These are phyloP conservation scores for Spergularia bocconei DNA, from an alignment of 148 eudicot species.

Conservation along the genomic window DNA sequence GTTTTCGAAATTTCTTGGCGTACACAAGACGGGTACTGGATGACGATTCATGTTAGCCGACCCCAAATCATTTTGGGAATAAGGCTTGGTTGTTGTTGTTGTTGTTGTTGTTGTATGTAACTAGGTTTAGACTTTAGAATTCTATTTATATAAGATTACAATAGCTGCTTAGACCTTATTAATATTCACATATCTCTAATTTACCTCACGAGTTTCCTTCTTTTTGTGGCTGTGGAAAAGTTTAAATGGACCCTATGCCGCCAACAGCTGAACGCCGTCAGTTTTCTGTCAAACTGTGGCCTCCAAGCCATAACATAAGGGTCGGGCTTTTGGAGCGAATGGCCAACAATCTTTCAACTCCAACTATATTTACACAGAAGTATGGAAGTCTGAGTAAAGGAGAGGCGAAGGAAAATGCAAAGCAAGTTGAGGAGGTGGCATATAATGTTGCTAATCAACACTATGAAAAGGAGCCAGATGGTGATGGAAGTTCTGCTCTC, in stretches of 20 bases:
- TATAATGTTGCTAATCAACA: slow-evolving; percentile 56
- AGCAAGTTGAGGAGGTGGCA: slow-evolving; percentile 59
- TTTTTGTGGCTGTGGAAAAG: too few species aligned
- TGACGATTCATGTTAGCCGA: too few species aligned
- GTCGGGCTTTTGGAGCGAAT: slow-evolving; percentile 63
- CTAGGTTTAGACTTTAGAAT: too few species aligned
- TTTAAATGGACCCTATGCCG: slow-evolving; percentile 45
- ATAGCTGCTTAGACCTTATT: too few species aligned
- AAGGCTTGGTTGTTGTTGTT: too few species aligned
- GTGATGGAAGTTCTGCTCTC: slow-evolving; percentile 81
- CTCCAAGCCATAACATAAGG: slow-evolving; percentile 70
- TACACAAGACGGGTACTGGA: too few species aligned
- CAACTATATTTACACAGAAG: slow-evolving; percentile 67
- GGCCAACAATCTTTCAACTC: slow-evolving; percentile 62
- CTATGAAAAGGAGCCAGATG: slow-evolving; percentile 78
- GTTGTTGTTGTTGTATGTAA: too few species aligned
- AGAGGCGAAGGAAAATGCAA: slow-evolving; percentile 77
- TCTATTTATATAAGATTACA: too few species aligned
- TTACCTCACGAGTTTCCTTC: too few species aligned
- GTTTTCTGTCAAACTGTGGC: slow-evolving; percentile 70
- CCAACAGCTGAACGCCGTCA: slow-evolving; percentile 29
- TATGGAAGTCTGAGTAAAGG: slow-evolving; percentile 64
- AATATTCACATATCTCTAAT: too few species aligned
- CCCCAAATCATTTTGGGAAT: too few species aligned
- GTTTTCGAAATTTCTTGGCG: too few species aligned